Conservation (phyloP, 495 filamentous ascomycete species). For the Hypoxylon perforatum region DNA sequence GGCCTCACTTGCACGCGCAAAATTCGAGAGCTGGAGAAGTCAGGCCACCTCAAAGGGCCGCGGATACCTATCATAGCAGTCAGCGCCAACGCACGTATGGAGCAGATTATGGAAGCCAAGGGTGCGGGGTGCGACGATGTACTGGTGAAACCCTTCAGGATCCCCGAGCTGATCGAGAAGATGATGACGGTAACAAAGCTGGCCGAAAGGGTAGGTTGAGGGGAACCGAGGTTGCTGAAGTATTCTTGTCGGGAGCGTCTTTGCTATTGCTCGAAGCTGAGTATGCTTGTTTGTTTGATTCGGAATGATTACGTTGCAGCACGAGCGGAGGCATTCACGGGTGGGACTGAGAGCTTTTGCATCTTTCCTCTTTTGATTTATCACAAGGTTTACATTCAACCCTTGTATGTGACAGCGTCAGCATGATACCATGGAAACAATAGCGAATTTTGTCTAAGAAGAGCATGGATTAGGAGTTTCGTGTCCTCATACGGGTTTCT, state of each 20-base stretch:
- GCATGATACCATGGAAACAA: constrained; percentile 37
- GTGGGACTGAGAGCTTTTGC: not conserved
- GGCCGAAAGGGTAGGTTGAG: constrained; percentile 18
- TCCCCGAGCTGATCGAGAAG: constrained; percentile 58
- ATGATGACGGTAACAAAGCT: constrained; percentile 46
- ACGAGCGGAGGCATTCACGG: not conserved
- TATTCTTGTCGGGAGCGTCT: not conserved
- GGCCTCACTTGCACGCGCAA: constrained; percentile 75
- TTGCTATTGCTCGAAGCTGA: not conserved
- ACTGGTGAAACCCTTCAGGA: constrained; percentile 59
- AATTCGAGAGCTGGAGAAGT: constrained; percentile 72
- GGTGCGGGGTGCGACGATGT: constrained; percentile 61
- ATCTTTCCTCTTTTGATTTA: not conserved
- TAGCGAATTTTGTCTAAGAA: constrained; percentile 22
- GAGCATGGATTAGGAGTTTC: constrained; percentile 29
- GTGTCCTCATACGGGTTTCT: constrained; percentile 9
- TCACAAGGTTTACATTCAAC: constrained; percentile 19
- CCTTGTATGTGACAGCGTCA: constrained; percentile 19
- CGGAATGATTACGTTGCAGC: no score
- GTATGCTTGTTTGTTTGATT: not conserved
- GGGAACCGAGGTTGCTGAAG: not conserved
- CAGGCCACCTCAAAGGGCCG: constrained; percentile 59
- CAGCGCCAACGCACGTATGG: constrained; percentile 80
- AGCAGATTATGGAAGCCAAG: constrained; percentile 69
- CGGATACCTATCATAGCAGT: constrained; percentile 82